Conservation (phyloP, 352 stramenopile genomes). For the Halophytophthora polymorphica region DNA sequence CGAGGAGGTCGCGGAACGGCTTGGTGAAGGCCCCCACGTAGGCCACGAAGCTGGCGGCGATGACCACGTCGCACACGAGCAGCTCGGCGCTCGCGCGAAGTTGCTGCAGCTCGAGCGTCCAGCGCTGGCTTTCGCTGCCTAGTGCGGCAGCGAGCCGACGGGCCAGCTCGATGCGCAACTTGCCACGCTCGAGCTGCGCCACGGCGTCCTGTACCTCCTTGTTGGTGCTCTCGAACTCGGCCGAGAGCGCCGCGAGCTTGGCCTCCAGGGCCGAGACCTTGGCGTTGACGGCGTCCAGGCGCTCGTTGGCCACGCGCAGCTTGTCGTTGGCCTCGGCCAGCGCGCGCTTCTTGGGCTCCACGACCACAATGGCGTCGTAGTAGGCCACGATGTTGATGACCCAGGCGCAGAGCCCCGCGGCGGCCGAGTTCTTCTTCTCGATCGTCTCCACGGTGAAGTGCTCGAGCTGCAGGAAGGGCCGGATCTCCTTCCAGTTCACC, state of each 20-base stretch:
- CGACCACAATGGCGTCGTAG: constrained; percentile 93
- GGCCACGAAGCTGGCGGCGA: constrained; percentile 91
- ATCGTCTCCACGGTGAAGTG: constrained; percentile 82
- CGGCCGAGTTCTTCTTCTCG: constrained; percentile 81
- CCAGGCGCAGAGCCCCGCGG: constrained; percentile 74
- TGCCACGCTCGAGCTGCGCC: constrained; percentile 78
- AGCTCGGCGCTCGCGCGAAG: constrained; percentile 73
- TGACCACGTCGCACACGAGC: constrained; percentile 88
- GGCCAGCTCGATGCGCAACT: constrained; percentile 90
- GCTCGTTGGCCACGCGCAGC: constrained; percentile 79
- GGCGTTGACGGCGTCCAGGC: constrained; percentile 82
- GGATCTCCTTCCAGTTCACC: constrained; percentile 81
- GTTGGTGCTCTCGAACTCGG: constrained; percentile 87
- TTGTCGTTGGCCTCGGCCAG: constrained; percentile 81
- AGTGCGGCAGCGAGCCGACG: constrained; percentile 89
- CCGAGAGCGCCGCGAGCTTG: constrained; percentile 76
- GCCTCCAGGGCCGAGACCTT: constrained; percentile 89
- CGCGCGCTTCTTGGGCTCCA: constrained; percentile 91
- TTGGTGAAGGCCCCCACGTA: constrained; percentile 95
- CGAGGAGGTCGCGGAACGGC: constrained; percentile 83
- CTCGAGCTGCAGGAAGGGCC: constrained; percentile 71
- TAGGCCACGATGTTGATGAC: constrained; percentile 93
- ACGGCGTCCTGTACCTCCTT: constrained; percentile 89
- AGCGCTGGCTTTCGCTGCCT: constrained; percentile 92
- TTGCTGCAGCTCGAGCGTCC: constrained; percentile 78